Conservation (phyloP, 768 basidiomycete genomes). For the Termitomyces sp. region DNA sequence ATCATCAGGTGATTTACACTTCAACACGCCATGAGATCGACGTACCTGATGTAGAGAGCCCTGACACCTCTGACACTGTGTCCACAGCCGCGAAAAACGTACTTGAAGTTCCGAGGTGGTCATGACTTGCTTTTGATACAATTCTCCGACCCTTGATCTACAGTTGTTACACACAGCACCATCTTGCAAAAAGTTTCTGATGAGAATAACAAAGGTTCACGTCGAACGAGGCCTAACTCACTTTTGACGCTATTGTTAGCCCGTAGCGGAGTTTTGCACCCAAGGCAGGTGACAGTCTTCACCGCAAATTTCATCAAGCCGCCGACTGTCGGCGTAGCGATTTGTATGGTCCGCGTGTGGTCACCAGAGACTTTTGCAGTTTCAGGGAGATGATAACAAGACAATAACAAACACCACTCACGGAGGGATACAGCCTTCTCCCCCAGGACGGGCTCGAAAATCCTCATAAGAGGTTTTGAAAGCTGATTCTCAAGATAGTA, state of each 20-base stretch:
- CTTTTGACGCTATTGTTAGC: constrained; percentile 71
- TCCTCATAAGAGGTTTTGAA: constrained; percentile 93
- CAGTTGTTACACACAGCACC: constrained; percentile 97
- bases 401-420: constrained; percentile 32
- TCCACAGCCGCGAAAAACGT: constrained; percentile 93
- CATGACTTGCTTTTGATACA: constrained; percentile 87
- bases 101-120: constrained; percentile 78
- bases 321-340: constrained; percentile 93
- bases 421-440: constrained; percentile 83
- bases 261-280: constrained; percentile 87
- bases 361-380: constrained; percentile 77
- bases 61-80: constrained; percentile 98
- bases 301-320: constrained; percentile 99
- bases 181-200: constrained; percentile 37
- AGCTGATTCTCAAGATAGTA: constrained; percentile 99
- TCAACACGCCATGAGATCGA: not conserved
- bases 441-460: constrained; percentile 96
- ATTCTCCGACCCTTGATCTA: constrained; percentile 73
- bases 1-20: not conserved
- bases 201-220: not conserved
- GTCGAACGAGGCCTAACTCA: constrained; percentile 24
- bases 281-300: constrained; percentile 90
- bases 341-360: constrained; percentile 92
- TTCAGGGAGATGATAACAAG: constrained; percentile 5
- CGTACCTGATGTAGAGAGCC: constrained; percentile 91